Conservation (phyloP, 805 yeast genomes). For the Saccharomycopsis babjevae region DNA sequence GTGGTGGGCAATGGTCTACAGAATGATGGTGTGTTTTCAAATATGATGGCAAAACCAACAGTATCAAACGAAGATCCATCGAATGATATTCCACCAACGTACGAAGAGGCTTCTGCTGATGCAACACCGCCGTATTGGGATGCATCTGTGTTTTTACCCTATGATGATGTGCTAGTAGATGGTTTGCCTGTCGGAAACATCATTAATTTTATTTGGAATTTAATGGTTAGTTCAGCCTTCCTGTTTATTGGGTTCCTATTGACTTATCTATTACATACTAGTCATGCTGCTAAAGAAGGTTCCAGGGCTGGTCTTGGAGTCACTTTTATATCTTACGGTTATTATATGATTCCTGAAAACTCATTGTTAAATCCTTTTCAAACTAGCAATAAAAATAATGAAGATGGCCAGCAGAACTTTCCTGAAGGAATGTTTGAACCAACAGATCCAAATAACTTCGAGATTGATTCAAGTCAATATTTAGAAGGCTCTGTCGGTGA, state of each 20-base stretch:
- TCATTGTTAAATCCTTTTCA: not conserved
- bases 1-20: slow-evolving; percentile 27
- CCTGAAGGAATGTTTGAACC: slow-evolving; percentile 32
- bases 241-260: slow-evolving; percentile 88
- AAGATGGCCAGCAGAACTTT: slow-evolving; percentile 20
- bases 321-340: slow-evolving; percentile 67
- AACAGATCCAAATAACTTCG: slow-evolving; percentile 46
- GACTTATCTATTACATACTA: slow-evolving; percentile 85
- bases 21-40: slow-evolving; percentile 87
- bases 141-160: slow-evolving; percentile 68
- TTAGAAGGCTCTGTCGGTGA: slow-evolving; percentile 23
- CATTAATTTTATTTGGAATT: slow-evolving; percentile 85
- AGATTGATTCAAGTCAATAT: slow-evolving; percentile 26
- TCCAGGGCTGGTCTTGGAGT: slow-evolving; percentile 86
- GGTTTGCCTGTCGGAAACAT: slow-evolving; percentile 92
- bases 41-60: slow-evolving; percentile 76
- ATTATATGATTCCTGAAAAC: slow-evolving; percentile 40
- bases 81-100: slow-evolving; percentile 66
- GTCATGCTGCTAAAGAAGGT: slow-evolving; percentile 96
- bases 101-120: slow-evolving; percentile 92
- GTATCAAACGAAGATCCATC: slow-evolving; percentile 16
- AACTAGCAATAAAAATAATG: slow-evolving; percentile 19
- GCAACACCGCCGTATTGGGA: slow-evolving; percentile 97
- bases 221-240: slow-evolving; percentile 79
- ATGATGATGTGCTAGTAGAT: slow-evolving; percentile 80